Evolutionary conservation across 257 asterid genomes (phyloP).

Genomic region (Penstemon eatonii): DNA sequence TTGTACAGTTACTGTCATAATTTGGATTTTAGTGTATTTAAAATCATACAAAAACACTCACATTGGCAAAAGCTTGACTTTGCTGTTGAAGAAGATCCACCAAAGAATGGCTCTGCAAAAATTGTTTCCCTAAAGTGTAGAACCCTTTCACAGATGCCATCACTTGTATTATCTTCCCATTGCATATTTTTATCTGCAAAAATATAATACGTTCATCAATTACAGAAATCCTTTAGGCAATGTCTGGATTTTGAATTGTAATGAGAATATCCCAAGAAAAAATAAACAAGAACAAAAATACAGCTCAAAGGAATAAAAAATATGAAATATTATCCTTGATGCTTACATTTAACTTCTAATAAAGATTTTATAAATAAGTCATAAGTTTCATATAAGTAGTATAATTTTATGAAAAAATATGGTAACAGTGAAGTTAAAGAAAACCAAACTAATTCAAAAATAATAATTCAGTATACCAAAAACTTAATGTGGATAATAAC

Average conservation of each 20-base stretch:
- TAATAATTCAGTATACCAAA: too few relatives aligned
- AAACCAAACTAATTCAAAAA: too few relatives aligned
- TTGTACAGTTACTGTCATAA: constrained; percentile 4
- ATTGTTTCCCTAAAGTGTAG: constrained; percentile 78
- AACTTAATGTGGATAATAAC: neutral
- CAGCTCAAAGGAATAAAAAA: too few relatives aligned
- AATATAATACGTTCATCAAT: constrained; percentile 26
- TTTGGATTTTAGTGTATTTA: neutral
- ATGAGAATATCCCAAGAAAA: too few relatives aligned
- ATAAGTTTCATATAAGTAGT: too few relatives aligned
- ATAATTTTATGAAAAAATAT: too few relatives aligned
- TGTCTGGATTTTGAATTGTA: too few relatives aligned
- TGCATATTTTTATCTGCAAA: constrained; percentile 93
- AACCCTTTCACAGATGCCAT: constrained; percentile 84
- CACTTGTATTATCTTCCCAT: constrained; percentile 85
- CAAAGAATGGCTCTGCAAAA: constrained; percentile 75
- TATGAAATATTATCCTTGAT: too few relatives aligned
- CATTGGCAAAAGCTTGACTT: constrained; percentile 96
- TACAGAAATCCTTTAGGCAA: neutral
- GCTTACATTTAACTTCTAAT: too few relatives aligned
- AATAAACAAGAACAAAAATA: too few relatives aligned
- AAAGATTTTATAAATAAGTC: too few relatives aligned
- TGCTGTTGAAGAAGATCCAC: constrained; percentile 99
- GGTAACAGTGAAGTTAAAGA: too few relatives aligned
- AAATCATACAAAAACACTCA: constrained; percentile 37